A percentile compares a stretch with the other conserved stretches of the same genome.
phyloP scores from a whole-genome alignment of 2,329 filamentous ascomycete genomes.

The Fusarium denticulatum region DNA sequence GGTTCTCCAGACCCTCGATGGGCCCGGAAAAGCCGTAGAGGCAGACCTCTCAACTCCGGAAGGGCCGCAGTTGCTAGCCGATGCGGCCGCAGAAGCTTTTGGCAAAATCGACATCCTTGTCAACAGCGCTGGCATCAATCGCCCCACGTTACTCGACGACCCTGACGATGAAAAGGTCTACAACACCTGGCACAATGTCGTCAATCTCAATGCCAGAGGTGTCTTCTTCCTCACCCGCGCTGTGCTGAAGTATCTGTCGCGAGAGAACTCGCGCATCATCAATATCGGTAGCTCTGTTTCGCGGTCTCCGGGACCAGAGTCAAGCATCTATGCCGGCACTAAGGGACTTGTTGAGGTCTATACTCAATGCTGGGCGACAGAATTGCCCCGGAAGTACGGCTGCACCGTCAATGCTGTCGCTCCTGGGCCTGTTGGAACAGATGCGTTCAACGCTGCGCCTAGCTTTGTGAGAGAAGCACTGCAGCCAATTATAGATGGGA shows the following conservation, averaged over 20 bases:
- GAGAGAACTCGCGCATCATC: conserved; percentile 11
- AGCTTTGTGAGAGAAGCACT: background rate
- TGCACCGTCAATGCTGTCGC: conserved; percentile 46
- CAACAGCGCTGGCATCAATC: background rate
- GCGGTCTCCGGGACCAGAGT: background rate
- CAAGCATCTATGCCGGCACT: background rate
- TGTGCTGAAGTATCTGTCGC: background rate
- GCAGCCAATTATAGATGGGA: background rate
- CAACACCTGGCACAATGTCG: background rate
- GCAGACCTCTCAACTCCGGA: background rate
- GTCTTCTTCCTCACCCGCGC: conserved; percentile 1
- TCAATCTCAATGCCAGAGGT: background rate
- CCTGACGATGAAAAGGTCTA: background rate
- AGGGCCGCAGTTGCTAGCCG: background rate
- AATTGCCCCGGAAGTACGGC: conserved; percentile 35
- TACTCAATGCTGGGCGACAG: background rate
- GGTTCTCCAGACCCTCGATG: background rate
- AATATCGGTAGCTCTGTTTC: conserved; percentile 1
- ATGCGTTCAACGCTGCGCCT: conserved; percentile 6
- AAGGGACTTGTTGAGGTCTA: conserved; percentile 11
- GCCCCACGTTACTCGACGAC: background rate
- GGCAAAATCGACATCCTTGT: background rate
- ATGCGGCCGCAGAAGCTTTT: background rate
- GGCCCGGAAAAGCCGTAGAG: background rate
- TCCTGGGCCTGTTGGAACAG: conserved; percentile 45